These are phyloP conservation scores for Acacia melanoxylon DNA, from an alignment of 306 rosid species.

Conservation along the genomic window DNA sequence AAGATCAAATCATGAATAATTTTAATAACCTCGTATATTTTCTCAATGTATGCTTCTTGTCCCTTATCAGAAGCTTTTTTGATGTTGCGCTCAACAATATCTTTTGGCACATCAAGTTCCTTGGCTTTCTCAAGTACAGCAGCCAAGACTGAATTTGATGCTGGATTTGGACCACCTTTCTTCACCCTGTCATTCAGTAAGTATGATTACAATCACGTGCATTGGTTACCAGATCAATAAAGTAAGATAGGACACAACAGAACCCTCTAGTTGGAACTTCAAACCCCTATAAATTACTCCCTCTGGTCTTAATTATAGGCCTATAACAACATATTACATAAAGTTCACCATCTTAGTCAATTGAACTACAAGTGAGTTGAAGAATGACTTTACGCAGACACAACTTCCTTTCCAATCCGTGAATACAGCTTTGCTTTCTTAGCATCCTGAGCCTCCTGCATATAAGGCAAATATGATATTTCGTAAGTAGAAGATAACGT, in stretches of 20 bases:
- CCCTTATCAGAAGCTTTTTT: constrained; percentile 92
- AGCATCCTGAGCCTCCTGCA: constrained; percentile 71
- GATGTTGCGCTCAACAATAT: constrained; percentile 82
- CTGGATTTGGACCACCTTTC: constrained; percentile 80
- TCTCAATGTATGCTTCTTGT: constrained; percentile 89
- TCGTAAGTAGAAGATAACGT: constrained; percentile 10
- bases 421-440: constrained; percentile 80
- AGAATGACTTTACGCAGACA: constrained; percentile 78
- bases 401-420: constrained; percentile 88
- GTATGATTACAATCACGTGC: constrained; percentile 21
- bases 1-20: constrained; percentile 27
- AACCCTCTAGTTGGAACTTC: constrained; percentile 13
- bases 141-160: constrained; percentile 67
- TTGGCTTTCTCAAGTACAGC: constrained; percentile 84
- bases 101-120: constrained; percentile 95
- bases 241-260: constrained; percentile 5
- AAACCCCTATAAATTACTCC: constrained; percentile 8
- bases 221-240: neutral
- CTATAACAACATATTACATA: neutral
- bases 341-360: neutral
- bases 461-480: constrained; percentile 15
- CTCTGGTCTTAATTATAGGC: neutral
- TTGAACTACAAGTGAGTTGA: neutral
- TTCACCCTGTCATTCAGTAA: constrained; percentile 55
- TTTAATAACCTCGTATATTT: constrained; percentile 66